A percentile compares a stretch with the other conserved stretches of the same genome.
phyloP scores from a whole-genome alignment of 495 filamentous ascomycete genomes.

The Penicillium crystallinum region DNA sequence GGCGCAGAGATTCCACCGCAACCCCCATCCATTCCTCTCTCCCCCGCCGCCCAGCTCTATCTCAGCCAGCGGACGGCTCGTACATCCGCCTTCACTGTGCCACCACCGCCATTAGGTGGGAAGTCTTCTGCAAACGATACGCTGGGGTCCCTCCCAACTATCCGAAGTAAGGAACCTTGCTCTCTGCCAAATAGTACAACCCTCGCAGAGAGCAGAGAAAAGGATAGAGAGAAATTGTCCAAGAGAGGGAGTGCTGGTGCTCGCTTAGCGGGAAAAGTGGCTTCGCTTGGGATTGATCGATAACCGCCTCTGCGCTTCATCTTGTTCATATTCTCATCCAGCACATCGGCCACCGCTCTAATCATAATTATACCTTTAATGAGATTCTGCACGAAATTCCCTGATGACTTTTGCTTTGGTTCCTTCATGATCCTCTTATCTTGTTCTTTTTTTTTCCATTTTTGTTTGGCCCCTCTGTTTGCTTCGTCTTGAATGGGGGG shows the following conservation, averaged over 20 bases:
- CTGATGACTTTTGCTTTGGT: constrained; percentile 18
- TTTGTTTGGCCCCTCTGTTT: not conserved
- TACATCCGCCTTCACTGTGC: constrained; percentile 21
- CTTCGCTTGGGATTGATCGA: constrained; percentile 43
- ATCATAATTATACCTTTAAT: constrained; percentile 26
- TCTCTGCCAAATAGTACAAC: constrained; percentile 26
- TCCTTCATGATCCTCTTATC: no score
- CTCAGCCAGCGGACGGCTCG: constrained; percentile 70
- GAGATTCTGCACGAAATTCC: constrained; percentile 19
- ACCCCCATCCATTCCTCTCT: constrained; percentile 71
- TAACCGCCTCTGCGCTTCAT: constrained; percentile 9
- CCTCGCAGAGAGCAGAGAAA: constrained; percentile 36
- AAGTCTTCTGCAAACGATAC: constrained; percentile 32
- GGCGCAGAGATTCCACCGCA: constrained; percentile 78
- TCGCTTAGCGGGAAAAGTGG: constrained; percentile 45
- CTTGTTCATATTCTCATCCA: constrained; percentile 2
- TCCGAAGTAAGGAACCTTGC: constrained; percentile 30
- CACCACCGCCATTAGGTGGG: constrained; percentile 17
- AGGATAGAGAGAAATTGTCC: constrained; percentile 46
- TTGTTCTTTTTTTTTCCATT: constrained; percentile 6
- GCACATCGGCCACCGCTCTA: constrained; percentile 4
- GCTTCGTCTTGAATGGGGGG: not conserved
- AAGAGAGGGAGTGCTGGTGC: constrained; percentile 49
- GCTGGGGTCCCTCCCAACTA: constrained; percentile 43
- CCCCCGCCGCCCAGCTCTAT: constrained; percentile 70